These are phyloP conservation scores for Vanrija sp. DNA, from an alignment of 1,284 basidiomycete species.

Conservation along the genomic window DNA sequence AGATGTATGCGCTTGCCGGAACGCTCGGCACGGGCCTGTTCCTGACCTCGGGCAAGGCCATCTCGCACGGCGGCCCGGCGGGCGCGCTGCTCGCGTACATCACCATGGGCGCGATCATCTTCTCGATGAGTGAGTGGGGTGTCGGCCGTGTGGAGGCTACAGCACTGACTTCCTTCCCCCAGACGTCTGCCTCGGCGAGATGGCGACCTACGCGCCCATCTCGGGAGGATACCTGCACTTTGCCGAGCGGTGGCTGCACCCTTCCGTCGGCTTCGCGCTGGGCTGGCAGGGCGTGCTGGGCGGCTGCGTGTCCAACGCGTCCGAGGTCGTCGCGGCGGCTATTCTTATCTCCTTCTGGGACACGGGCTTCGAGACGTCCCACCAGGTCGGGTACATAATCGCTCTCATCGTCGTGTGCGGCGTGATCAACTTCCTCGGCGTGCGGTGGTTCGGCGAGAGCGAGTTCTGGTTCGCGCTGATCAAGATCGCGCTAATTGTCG, in stretches of 20 bases:
- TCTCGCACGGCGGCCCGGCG: constrained; percentile 50
- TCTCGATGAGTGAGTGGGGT: constrained; percentile 20
- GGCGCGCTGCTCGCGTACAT: constrained; percentile 37
- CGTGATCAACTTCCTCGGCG: constrained; percentile 47
- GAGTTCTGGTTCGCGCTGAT: constrained; percentile 67
- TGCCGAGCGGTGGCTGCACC: constrained; percentile 34
- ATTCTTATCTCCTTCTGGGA: constrained; percentile 77
- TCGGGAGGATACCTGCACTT: constrained; percentile 42
- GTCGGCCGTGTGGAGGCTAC: background rate
- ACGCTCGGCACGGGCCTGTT: constrained; percentile 64
- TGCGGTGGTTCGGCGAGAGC: constrained; percentile 36
- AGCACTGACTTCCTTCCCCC: too few species aligned
- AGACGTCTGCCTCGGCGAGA: constrained; percentile 44
- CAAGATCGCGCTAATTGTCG: constrained; percentile 67
- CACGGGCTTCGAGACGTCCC: background rate
- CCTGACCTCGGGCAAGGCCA: constrained; percentile 65
- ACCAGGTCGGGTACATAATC: constrained; percentile 46
- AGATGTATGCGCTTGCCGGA: constrained; percentile 35
- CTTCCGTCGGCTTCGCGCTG: constrained; percentile 28
- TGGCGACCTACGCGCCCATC: constrained; percentile 29
- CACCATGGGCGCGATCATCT: constrained; percentile 21
- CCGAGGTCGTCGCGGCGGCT: constrained; percentile 70
- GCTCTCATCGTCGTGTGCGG: constrained; percentile 43
- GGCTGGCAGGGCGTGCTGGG: constrained; percentile 45
- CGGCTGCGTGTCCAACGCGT: constrained; percentile 50